These are phyloP conservation scores for Fusarium beomiforme DNA, from an alignment of 2,329 filamentous ascomycete species.

Conservation along the genomic window DNA sequence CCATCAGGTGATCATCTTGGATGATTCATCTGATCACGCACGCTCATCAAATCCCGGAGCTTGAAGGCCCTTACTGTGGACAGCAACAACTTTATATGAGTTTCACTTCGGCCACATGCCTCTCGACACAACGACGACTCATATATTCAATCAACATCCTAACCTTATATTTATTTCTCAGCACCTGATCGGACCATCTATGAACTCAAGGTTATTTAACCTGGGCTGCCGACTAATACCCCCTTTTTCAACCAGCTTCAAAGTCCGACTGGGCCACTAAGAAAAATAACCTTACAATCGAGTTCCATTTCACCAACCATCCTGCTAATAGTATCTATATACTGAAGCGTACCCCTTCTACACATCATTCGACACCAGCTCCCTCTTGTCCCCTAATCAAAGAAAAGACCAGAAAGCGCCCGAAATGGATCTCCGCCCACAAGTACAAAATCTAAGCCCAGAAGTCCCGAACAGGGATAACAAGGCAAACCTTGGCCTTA, in stretches of 20 bases:
- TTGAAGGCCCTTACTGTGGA: background rate
- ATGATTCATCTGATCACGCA: background rate
- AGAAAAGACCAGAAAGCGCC: background rate
- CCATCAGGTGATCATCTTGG: background rate
- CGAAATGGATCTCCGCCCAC: background rate
- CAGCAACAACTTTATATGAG: background rate
- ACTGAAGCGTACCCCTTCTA: background rate
- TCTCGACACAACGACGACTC: background rate
- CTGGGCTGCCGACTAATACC: background rate
- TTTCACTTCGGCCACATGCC: background rate
- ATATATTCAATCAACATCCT: background rate
- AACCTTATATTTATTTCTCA: too few species aligned
- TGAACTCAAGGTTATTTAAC: background rate
- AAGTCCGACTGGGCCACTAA: background rate
- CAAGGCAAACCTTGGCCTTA: too few species aligned
- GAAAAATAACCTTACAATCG: background rate
- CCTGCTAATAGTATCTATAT: background rate
- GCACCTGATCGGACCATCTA: too few species aligned
- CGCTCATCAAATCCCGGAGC: background rate
- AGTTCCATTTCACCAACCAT: background rate
- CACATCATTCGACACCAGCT: background rate
- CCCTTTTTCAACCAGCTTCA: background rate
- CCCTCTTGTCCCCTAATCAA: background rate
- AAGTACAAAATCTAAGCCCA: too few species aligned
- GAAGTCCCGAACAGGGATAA: too few species aligned